Evolutionary conservation across 306 rosid species (phyloP), one percentile per base, ranked within the genome.

Genomic region (Medicago arabica): DNA sequence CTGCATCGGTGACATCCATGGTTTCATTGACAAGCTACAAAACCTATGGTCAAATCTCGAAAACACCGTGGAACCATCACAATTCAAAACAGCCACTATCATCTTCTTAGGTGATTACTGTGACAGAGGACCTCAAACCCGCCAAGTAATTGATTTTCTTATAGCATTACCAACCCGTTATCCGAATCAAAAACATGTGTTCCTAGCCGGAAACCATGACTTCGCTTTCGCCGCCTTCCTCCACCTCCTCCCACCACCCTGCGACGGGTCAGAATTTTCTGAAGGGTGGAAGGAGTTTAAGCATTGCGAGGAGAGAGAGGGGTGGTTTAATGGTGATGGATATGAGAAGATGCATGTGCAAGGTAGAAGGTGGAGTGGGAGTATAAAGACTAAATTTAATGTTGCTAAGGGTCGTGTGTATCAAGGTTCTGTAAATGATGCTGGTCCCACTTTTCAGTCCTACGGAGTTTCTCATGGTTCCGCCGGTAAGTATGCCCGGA

Each of bases 21-120:
- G 98, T 54, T 85, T 21, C 92, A 8, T 83, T 58, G 61, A 79
- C 18, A 94, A 92, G 88, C 96, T 95, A 64, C 77, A 65, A 40
- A 87, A 72, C 64, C 85, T 95, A 1, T 92, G 96, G 96, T 81
- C 85, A 15, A 95, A 92, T 43, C 93, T 92, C 74, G 87, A 87
- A 44, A 15, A 59, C 79, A 16, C 40, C 2, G 78, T 84, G 67
- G 71, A 58, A 53, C 82, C 81, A 2, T n/a, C 65, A 0, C 70
- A 80, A 5, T 92, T 95, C 86, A 36, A 74, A 65, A 58, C 91
- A 19, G 97, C 96, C 61, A 84, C 85, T 17, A 68, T 92, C 10
- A 90, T 92, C 86, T 95, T 95, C 96, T 67, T 95, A 8, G 97
- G 97, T 21, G 99, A 95, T 69, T 95, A 92, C 89, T 92, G 97